Percentiles rank a stretch among this genome's conserved stretches.
Conservation (phyloP, 192 early-diverging fungal species). For the Linnemannia elongata region DNA sequence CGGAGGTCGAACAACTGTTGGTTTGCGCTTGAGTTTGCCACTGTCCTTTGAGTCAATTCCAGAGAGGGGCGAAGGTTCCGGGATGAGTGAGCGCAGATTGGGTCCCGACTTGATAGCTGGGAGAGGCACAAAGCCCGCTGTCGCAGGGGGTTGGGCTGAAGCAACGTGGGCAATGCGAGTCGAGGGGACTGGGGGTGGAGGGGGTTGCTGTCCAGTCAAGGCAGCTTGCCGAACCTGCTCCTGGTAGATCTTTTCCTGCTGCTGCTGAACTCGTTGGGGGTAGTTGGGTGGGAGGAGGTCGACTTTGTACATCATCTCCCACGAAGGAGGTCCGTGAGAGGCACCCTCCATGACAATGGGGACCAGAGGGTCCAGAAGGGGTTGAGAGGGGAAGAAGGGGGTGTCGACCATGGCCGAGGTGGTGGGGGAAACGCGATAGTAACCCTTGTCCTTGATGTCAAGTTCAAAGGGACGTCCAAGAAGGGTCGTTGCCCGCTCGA, state of each 20-base stretch:
- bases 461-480: constrained; percentile 47
- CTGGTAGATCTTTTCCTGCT: constrained; percentile 54
- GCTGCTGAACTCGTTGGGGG: constrained; percentile 50
- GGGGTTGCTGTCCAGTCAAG: constrained; percentile 34
- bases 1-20: constrained; percentile 47
- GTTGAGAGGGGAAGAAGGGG: constrained; percentile 53
- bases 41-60: constrained; percentile 33
- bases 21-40: constrained; percentile 36
- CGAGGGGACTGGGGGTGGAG: constrained; percentile 34
- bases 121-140: constrained; percentile 44
- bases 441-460: constrained; percentile 53
- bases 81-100: constrained; percentile 36
- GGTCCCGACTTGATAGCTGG: constrained; percentile 55
- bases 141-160: constrained; percentile 7
- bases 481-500: constrained; percentile 44
- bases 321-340: constrained; percentile 40
- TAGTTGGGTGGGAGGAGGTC: constrained; percentile 54
- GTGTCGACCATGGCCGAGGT: constrained; percentile 56
- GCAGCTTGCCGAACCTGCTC: constrained; percentile 51
- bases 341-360: constrained; percentile 47
- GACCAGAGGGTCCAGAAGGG: constrained; percentile 46
- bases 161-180: constrained; percentile 1
- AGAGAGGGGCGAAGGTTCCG: constrained; percentile 45
- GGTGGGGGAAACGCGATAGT: constrained; percentile 45
- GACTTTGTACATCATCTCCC: constrained; percentile 57